phyloP scores from a whole-genome alignment of 495 filamentous ascomycete species.

The Xylaria flabelliformis region DNA sequence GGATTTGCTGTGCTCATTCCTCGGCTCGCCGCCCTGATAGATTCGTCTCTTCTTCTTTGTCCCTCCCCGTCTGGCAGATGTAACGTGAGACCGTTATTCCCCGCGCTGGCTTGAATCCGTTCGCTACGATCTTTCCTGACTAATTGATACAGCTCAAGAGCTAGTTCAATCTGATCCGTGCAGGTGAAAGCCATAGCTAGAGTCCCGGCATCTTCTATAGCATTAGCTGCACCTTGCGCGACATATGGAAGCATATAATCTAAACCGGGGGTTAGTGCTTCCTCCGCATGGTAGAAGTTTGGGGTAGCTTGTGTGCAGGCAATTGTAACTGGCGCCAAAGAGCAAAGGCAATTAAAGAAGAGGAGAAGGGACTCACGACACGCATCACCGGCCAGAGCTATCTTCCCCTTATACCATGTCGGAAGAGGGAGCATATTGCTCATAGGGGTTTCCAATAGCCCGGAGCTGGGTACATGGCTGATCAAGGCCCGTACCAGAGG shows the following conservation, averaged over 20 bases:
- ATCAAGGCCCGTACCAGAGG: conserved; percentile 15
- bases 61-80: conserved; percentile 38
- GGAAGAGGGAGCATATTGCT: conserved; percentile 15
- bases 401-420: conserved; percentile 11
- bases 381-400: conserved; percentile 23
- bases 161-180: conserved; percentile 19
- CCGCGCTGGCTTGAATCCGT: conserved; percentile 29
- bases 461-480: background rate
- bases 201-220: conserved; percentile 36
- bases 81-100: conserved; percentile 29
- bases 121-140: conserved; percentile 30
- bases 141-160: conserved; percentile 32
- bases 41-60: conserved; percentile 31
- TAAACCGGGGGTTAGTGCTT: conserved; percentile 4
- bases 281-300: background rate
- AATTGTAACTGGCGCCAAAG: too few relatives aligned
- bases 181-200: conserved; percentile 29
- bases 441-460: conserved; percentile 23
- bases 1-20: conserved; percentile 20
- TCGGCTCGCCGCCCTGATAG: conserved; percentile 11
- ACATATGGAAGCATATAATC: conserved; percentile 28
- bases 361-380: conserved; percentile 12
- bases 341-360: too few relatives aligned
- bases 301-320: background rate
- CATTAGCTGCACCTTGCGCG: conserved; percentile 34